Percentiles rank a stretch among this genome's conserved stretches.
These are phyloP conservation scores for Rhynchosporium agropyri DNA, from an alignment of 2,329 filamentous ascomycete genomes.

Conservation along the genomic window DNA sequence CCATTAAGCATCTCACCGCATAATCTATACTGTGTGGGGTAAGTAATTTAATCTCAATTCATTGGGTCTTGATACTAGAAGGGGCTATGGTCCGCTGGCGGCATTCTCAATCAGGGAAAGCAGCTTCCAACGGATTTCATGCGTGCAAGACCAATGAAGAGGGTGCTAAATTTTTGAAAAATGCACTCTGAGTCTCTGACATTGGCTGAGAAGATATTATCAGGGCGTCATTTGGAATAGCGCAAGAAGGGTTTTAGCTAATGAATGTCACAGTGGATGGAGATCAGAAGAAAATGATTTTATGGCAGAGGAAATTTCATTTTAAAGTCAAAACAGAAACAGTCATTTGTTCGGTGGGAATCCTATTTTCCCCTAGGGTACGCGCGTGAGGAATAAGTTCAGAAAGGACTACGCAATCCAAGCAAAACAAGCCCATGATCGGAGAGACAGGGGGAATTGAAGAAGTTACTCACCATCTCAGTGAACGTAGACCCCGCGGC, in stretches of 20 bases:
- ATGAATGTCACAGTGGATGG: too few species aligned
- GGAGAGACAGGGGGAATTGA: neutral
- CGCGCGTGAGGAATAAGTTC: neutral
- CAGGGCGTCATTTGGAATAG: too few species aligned
- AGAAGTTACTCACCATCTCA: neutral
- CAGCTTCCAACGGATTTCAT: too few species aligned
- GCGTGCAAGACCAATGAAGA: neutral
- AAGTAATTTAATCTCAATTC: conserved; percentile 9
- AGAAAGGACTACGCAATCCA: neutral
- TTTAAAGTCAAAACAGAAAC: too few species aligned
- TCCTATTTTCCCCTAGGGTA: too few species aligned
- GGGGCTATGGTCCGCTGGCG: conserved; percentile 3
- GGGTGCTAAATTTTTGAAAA: neutral
- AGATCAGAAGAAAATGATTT: too few species aligned
- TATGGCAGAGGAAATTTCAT: too few species aligned
- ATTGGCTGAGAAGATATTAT: too few species aligned
- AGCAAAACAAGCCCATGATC: neutral
- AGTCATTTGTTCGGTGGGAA: too few species aligned
- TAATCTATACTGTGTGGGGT: neutral
- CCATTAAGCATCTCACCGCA: neutral
- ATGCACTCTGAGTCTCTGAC: neutral
- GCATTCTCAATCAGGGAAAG: neutral
- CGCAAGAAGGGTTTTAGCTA: neutral
- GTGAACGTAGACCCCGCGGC: too few species aligned
- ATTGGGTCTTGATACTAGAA: conserved; percentile 7